Base-by-base conservation (phyloP, 2,329 filamentous ascomycete species). In the Didymella keratinophila region DNA sequence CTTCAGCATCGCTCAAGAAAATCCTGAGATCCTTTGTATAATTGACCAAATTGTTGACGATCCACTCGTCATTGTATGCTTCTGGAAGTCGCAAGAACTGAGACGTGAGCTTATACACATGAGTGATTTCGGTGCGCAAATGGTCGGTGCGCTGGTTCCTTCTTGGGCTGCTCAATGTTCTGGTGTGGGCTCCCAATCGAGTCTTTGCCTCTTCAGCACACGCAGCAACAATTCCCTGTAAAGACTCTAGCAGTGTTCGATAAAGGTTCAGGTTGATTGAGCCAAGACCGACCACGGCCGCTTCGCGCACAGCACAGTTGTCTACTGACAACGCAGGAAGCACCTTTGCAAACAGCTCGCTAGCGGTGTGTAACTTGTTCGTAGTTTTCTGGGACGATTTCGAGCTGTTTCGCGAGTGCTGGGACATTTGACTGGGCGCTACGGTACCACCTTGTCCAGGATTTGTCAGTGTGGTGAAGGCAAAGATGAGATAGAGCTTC, bases 401-500 rank as follows among this genome's bases (percentile, higher is more conserved):
- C 1, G 95, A 97, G 2, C 86, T 86, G 74, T 96, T 97, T 42
- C 94, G 86, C 4, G 87, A 84, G 76, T 98, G 94, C 63, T 96
- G 90, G 36, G 84, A 83, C 61, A 84, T 84, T 67, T 83, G 83
- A 7, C 80, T 77, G 2, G 81, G 81, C 12, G 83, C 81, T 28
- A 88, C 81, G 54, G 87, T 86, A 20, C 82, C 87, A 20, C 60
- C 69, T 30, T 63, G 54, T 10, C 92, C 92, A 10, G 92, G 86
- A 65, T 95, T 95, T 36, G 91, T 93, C 56, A 99, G 82, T 0
- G 95, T 98, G 10, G 94, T 97, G 78, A 96, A 99, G 10, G 94
- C 95, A 79, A 99, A 97, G 54, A 97, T 93, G 25, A 99, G 83
- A 75, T 98, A 98, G 2, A 98, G 82, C 77, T 97, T 98, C 94